These are phyloP conservation scores for Pterothamnion heteromorphum DNA, from an alignment of 31 red algal species.

Conservation along the genomic window DNA sequence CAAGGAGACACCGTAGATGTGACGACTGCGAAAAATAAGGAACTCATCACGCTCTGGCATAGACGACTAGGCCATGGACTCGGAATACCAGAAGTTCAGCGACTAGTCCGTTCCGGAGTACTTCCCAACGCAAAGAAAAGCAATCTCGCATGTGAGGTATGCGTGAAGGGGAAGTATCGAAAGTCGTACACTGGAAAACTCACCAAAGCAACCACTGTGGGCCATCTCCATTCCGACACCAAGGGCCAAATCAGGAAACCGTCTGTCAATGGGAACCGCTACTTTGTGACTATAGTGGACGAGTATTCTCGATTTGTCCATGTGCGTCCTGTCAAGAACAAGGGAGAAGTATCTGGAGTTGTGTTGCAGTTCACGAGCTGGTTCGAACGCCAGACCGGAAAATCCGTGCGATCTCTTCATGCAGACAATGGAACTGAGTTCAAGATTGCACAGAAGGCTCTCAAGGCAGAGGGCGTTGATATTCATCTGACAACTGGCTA, in stretches of 20 bases:
- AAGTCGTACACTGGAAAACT: conserved; percentile 26
- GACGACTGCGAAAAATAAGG: too few species aligned
- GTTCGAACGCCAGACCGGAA: conserved; percentile 39
- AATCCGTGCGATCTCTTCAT: conserved; percentile 7
- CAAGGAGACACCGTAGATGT: too few species aligned
- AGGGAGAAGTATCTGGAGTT: conserved; percentile 31
- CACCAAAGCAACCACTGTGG: background rate
- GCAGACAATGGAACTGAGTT: conserved; percentile 45
- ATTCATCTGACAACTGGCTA: background rate
- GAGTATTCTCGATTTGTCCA: conserved; percentile 32
- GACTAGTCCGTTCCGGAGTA: too few species aligned
- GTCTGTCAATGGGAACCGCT: background rate
- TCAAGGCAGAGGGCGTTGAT: background rate
- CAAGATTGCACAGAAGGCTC: background rate
- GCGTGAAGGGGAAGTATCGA: conserved; percentile 43
- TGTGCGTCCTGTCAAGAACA: background rate
- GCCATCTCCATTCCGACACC: conserved; percentile 34
- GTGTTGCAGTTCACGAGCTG: conserved; percentile 7
- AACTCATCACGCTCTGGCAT: too few species aligned
- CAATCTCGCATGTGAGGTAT: conserved; percentile 6
- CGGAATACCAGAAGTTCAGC: too few species aligned
- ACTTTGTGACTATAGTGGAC: conserved; percentile 35
- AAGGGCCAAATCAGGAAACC: background rate
- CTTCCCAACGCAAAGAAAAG: background rate
- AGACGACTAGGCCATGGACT: too few species aligned